A percentile compares a stretch with the other conserved stretches of the same genome.
Conservation (phyloP, 495 filamentous ascomycete genomes). For the Lophiotrema nucula region DNA sequence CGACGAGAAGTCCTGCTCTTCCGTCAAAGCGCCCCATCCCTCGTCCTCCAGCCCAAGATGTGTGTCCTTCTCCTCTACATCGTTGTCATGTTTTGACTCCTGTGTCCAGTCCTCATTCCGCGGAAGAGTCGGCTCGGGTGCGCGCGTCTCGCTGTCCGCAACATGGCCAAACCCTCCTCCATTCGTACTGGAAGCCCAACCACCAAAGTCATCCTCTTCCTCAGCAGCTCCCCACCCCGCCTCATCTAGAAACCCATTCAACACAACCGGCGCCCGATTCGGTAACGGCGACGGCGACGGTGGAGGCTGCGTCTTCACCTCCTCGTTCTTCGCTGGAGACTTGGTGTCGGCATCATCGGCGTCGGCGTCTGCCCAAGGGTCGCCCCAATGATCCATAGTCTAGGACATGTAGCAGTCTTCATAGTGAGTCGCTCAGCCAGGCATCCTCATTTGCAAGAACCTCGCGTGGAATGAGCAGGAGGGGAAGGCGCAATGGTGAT, state of each 20-base stretch:
- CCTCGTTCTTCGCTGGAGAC: constrained; percentile 15
- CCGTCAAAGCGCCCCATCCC: constrained; percentile 7
- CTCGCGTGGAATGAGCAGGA: background rate
- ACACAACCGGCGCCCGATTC: constrained; percentile 7
- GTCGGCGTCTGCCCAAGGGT: constrained; percentile 38
- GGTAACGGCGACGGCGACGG: background rate
- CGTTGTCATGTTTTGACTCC: background rate
- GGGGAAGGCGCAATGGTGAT: background rate
- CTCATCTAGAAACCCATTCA: constrained; percentile 31
- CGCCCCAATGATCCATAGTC: constrained; percentile 37
- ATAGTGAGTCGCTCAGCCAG: constrained; percentile 27
- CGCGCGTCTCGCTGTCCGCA: constrained; percentile 2
- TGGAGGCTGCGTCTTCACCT: background rate
- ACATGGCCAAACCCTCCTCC: background rate
- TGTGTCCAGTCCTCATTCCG: background rate
- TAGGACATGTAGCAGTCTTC: constrained; percentile 13
- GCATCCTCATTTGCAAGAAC: no score
- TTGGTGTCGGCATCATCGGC: constrained; percentile 26
- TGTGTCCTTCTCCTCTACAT: background rate
- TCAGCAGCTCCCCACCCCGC: constrained; percentile 30
- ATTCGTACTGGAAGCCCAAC: constrained; percentile 5
- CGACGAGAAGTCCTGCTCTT: background rate
- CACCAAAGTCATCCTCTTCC: constrained; percentile 20
- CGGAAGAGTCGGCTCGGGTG: background rate
- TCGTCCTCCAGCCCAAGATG: background rate